These are phyloP conservation scores for Ophiostoma pallidulum DNA, from an alignment of 2,329 filamentous ascomycete genomes.

Conservation along the genomic window DNA sequence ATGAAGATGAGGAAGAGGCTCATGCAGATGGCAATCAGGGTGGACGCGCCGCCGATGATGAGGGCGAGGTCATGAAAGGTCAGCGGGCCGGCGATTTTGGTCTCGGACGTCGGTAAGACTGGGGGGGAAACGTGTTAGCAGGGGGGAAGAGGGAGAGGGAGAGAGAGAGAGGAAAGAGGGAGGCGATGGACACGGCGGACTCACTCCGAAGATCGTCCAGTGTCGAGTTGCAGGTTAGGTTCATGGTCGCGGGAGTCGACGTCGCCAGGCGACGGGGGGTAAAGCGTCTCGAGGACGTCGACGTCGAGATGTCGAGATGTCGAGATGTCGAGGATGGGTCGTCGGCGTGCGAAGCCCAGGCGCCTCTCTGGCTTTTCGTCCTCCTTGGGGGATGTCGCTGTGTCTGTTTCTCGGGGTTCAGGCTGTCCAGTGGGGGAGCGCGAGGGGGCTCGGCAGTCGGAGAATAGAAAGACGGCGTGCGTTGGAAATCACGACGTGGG, in stretches of 20 bases:
- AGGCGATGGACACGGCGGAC: conserved; percentile 10
- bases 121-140: conserved; percentile 14
- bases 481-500: no score
- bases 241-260: conserved; percentile 21
- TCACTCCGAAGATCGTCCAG: conserved; percentile 35
- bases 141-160: not conserved
- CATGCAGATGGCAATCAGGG: conserved; percentile 40
- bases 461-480: no score
- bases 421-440: no score
- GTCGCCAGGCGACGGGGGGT: not conserved
- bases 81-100: conserved; percentile 35
- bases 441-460: no score
- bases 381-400: no score
- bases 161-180: not conserved
- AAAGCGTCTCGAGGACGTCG: not conserved
- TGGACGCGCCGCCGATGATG: conserved; percentile 38
- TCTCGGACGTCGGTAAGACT: conserved; percentile 38
- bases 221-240: conserved; percentile 34
- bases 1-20: conserved; percentile 49
- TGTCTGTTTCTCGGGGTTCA: no score
- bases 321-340: no score
- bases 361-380: no score
- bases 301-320: not conserved
- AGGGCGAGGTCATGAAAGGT: conserved; percentile 48
- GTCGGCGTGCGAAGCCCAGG: no score